A percentile compares a stretch with the other conserved stretches of the same genome.
These are phyloP conservation scores for Plasmodium chabaudi DNA, from an alignment of 169 alveolate genomes.

Conservation along the genomic window DNA sequence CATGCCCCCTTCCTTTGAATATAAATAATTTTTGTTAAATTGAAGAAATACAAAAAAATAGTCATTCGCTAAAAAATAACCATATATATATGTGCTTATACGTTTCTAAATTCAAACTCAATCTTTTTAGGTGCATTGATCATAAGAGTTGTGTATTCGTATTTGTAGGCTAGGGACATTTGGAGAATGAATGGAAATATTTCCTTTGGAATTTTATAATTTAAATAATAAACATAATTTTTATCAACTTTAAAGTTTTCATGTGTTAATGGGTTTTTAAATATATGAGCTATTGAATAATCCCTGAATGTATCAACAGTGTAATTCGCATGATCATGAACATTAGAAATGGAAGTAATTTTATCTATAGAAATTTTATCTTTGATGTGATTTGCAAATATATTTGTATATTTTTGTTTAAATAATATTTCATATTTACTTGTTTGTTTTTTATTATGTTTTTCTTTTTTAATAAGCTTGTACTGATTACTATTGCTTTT, in stretches of 20 bases:
- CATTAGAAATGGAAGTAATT: constrained; percentile 68
- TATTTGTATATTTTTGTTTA: constrained; percentile 65
- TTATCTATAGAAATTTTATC: constrained; percentile 57
- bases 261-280: constrained; percentile 23
- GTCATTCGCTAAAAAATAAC: not conserved
- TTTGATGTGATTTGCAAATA: constrained; percentile 34
- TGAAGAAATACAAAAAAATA: too few relatives aligned
- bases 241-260: constrained; percentile 61
- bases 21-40: too few relatives aligned
- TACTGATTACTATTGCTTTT: not conserved
- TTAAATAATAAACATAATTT: constrained; percentile 65
- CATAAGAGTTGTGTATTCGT: constrained; percentile 64
- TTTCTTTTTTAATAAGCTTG: constrained; percentile 34
- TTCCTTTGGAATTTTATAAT: constrained; percentile 66
- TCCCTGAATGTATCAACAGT: constrained; percentile 58
- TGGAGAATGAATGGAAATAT: constrained; percentile 69
- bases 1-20: too few relatives aligned
- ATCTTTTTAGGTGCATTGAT: constrained; percentile 70
- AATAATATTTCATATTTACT: constrained; percentile 74
- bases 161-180: constrained; percentile 65
- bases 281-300: constrained; percentile 28
- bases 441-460: constrained; percentile 68
- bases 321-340: constrained; percentile 44
- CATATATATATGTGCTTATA: not conserved
- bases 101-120: constrained; percentile 57